Base-by-base conservation (phyloP, 495 filamentous ascomycete species). In the Xanthoparmelia taractica region DNA sequence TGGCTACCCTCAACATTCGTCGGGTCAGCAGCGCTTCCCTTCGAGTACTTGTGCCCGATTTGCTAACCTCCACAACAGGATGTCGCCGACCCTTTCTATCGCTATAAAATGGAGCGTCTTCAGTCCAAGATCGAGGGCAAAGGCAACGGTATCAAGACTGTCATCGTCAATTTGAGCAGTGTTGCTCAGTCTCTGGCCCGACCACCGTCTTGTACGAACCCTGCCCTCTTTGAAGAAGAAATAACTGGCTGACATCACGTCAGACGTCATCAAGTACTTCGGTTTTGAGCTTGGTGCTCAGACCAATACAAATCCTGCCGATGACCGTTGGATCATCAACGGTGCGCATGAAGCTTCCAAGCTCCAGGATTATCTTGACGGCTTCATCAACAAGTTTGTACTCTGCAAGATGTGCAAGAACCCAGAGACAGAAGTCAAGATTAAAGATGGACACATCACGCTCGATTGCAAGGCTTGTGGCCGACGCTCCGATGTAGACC, bases 401-500 rank as follows among this genome's bases (percentile, higher is more conserved):
- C 90, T 98, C 60, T 98, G 94, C 88, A 93, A 94, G 83, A 91
- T 94, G 76, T 98, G 94, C 87, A 96, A 96, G 85, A 98, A 98
- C 75, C 94, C 94, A 36, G 94, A 98, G 80, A 98, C 94, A 67
- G 93, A 92, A 64, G 89, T 96, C 71, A 82, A 87, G 70, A 90
- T 96, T 82, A 96, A 96, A 77, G 90, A 96, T 65, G 92, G 88
- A 47, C 82, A 80, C 69, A 98, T 98, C 72, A 71, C 86, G 60
- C 84, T 97, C 68, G 94, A 98, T 78, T 98, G 94, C 87, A 98
- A 98, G 79, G 94, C 94, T 63, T 98, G 94, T 72, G 94, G 94
- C 71, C 88, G 96, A 75, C 91, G 88, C 70, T 86, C 87, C 60
- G 85, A 93, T 60, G 92, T 96, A 57, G 93, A 97, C 72, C 81